Percentiles rank a stretch among this genome's conserved stretches.
phyloP scores from a whole-genome alignment of 2,329 filamentous ascomycete species.

The Emergomyces pasteurianus region DNA sequence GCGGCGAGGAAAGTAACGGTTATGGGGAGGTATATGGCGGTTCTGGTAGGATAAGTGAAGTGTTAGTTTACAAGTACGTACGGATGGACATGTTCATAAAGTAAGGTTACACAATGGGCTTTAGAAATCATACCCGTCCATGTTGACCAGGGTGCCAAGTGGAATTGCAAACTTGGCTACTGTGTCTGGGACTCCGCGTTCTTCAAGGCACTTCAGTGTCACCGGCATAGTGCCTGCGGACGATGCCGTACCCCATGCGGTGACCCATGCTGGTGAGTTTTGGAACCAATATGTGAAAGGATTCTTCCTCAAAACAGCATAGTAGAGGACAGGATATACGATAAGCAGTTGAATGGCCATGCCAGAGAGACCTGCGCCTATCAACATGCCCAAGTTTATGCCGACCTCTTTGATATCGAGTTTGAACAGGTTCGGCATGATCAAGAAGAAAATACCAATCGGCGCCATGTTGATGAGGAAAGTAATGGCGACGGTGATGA shows the following conservation, averaged over 20 bases:
- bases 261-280: conserved; percentile 41
- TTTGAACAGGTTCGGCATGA: conserved; percentile 41
- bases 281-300: conserved; percentile 39
- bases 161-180: conserved; percentile 38
- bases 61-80: background rate
- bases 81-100: background rate
- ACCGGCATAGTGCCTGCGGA: conserved; percentile 42
- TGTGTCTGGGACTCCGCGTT: conserved; percentile 31
- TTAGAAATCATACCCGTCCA: conserved; percentile 29
- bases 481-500: conserved; percentile 37
- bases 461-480: conserved; percentile 40
- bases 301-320: conserved; percentile 32
- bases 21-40: conserved; percentile 44
- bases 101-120: background rate
- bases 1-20: conserved; percentile 42
- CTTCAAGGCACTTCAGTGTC: conserved; percentile 33
- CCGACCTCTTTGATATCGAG: conserved; percentile 39
- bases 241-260: conserved; percentile 43
- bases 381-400: conserved; percentile 39
- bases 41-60: conserved; percentile 15
- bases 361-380: conserved; percentile 35
- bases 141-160: conserved; percentile 40
- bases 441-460: conserved; percentile 43
- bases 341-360: conserved; percentile 40
- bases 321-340: conserved; percentile 35